Conservation (phyloP, 202 grass and related monocot genomes). For the Digitaria exilis region DNA sequence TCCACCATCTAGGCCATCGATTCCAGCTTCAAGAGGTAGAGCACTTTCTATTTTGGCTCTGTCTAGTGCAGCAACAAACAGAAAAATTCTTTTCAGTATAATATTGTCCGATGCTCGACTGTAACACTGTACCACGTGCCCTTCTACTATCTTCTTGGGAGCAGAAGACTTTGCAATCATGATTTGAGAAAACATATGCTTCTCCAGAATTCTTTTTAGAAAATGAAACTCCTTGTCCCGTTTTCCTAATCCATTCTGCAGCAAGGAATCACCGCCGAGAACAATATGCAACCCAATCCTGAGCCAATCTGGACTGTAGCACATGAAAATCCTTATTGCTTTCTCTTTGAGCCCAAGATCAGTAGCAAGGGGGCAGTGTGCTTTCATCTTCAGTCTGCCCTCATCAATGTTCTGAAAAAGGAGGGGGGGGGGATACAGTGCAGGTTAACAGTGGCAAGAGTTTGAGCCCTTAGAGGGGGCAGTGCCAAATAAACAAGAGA, state of each 20-base stretch:
- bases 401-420: conserved; percentile 65
- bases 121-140: conserved; percentile 34
- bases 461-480: too few species aligned
- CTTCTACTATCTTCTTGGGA: conserved; percentile 46
- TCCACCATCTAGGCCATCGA: conserved; percentile 72
- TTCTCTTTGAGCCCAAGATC: conserved; percentile 68
- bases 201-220: conserved; percentile 64
- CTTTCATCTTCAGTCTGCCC: conserved; percentile 65
- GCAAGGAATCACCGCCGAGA: conserved; percentile 56
- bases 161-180: conserved; percentile 40
- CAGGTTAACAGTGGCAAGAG: too few species aligned
- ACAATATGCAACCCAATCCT: conserved; percentile 70
- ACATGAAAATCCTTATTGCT: conserved; percentile 55
- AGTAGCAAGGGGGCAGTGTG: conserved; percentile 56
- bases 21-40: conserved; percentile 57
- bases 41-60: conserved; percentile 58
- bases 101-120: conserved; percentile 41
- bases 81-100: conserved; percentile 66
- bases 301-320: conserved; percentile 67
- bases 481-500: too few species aligned
- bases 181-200: conserved; percentile 56
- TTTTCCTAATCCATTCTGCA: conserved; percentile 41
- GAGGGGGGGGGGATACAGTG: not conserved
- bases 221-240: conserved; percentile 50
- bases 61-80: conserved; percentile 64